Evolutionary conservation across 2,329 filamentous ascomycete genomes (phyloP).

Genomic region (Trichoderma polysporum): DNA sequence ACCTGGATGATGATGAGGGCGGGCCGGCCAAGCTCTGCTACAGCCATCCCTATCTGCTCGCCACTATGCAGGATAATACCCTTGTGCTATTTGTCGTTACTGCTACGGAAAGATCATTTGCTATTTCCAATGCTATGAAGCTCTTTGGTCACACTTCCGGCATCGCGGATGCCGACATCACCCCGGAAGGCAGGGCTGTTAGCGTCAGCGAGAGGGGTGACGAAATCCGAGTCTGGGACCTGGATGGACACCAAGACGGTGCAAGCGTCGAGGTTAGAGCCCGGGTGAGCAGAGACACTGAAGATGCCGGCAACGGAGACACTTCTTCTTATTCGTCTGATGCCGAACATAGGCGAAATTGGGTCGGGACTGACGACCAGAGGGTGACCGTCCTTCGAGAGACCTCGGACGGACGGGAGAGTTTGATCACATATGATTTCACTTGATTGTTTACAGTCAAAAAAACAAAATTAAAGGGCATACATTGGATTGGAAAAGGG

Average conservation of each 20-base stretch:
- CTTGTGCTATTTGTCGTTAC: conserved; percentile 78
- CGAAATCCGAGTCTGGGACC: conserved; percentile 83
- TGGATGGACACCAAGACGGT: conserved; percentile 65
- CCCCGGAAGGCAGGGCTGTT: conserved; percentile 80
- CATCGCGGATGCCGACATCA: conserved; percentile 82
- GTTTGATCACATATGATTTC: conserved; percentile 85
- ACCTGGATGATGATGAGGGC: conserved; percentile 26
- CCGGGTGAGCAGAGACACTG: conserved; percentile 29
- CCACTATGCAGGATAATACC: conserved; percentile 84
- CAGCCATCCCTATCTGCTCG: conserved; percentile 80
- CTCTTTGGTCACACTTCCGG: conserved; percentile 92
- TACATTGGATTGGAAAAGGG: not conserved
- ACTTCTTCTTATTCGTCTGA: conserved; percentile 22
- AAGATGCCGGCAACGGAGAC: conserved; percentile 9
- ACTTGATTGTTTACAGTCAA: conserved; percentile 42
- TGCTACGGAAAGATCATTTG: conserved; percentile 64
- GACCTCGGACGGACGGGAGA: conserved; percentile 64
- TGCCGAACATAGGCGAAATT: conserved; percentile 54
- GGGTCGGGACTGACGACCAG: conserved; percentile 88
- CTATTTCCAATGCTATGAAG: conserved; percentile 70
- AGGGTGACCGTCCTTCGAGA: conserved; percentile 85
- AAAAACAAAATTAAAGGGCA: not conserved
- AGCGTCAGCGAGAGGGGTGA: conserved; percentile 81
- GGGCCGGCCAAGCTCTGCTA: conserved; percentile 67
- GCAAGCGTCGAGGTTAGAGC: conserved; percentile 57